phyloP scores from a whole-genome alignment of 1,284 basidiomycete species.

The Schizopora paradoxa region DNA sequence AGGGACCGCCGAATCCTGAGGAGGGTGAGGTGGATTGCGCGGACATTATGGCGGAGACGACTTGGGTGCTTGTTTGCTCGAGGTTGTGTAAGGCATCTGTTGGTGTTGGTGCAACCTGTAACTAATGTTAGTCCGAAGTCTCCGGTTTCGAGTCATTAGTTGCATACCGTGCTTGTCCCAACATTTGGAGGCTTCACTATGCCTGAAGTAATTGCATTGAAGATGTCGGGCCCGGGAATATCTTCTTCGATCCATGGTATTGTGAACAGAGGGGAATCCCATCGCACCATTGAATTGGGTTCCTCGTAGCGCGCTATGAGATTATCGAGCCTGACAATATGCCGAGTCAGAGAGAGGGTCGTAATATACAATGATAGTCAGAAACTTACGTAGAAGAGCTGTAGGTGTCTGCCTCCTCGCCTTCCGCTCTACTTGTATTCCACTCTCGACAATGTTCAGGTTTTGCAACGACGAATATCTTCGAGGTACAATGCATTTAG shows the following conservation, averaged over 20 bases:
- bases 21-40: constrained; percentile 43
- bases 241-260: constrained; percentile 70
- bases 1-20: constrained; percentile 46
- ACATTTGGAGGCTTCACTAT: constrained; percentile 82
- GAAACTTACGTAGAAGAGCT: constrained; percentile 65
- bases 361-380: background rate
- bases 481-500: constrained; percentile 22
- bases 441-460: constrained; percentile 75
- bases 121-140: constrained; percentile 8
- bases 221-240: constrained; percentile 71
- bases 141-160: constrained; percentile 1
- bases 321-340: constrained; percentile 72
- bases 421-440: constrained; percentile 55
- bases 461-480: constrained; percentile 76
- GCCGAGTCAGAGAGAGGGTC: background rate
- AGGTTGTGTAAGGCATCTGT: constrained; percentile 76
- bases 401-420: constrained; percentile 49
- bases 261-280: constrained; percentile 94
- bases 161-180: constrained; percentile 73
- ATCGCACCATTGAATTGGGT: constrained; percentile 93
- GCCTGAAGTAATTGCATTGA: constrained; percentile 76
- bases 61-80: constrained; percentile 61
- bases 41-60: constrained; percentile 66
- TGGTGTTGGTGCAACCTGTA: constrained; percentile 69
- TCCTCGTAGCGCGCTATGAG: constrained; percentile 90